Conservation (phyloP, 345 rosid genomes). For the Salix brachista region DNA sequence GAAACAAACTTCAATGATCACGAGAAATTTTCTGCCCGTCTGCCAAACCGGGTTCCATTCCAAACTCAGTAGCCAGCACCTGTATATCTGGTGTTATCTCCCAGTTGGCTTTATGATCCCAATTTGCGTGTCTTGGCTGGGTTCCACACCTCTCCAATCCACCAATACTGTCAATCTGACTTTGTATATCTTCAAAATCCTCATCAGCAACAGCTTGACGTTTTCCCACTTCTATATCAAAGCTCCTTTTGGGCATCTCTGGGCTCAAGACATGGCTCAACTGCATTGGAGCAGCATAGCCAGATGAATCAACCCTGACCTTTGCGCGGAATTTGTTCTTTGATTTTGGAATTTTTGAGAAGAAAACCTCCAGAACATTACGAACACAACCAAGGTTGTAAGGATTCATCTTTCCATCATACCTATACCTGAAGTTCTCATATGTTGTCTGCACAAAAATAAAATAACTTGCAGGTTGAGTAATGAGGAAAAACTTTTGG, state of each 20-base stretch:
- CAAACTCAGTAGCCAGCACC: constrained; percentile 42
- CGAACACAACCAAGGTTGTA: constrained; percentile 45
- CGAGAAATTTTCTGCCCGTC: constrained; percentile 28
- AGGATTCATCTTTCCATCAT: constrained; percentile 65
- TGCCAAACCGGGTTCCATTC: constrained; percentile 32
- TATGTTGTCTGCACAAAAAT: constrained; percentile 70
- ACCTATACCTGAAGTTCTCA: constrained; percentile 71
- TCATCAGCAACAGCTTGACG: constrained; percentile 55
- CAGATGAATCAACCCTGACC: constrained; percentile 36
- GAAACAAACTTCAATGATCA: constrained; percentile 17
- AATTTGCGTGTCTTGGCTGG: constrained; percentile 34
- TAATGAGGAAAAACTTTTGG: neutral
- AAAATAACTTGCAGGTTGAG: neutral
- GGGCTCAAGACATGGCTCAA: constrained; percentile 34
- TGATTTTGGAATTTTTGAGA: constrained; percentile 51
- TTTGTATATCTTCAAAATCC: constrained; percentile 56
- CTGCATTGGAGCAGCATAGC: constrained; percentile 28
- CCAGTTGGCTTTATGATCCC: constrained; percentile 41
- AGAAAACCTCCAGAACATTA: constrained; percentile 45
- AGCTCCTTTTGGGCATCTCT: constrained; percentile 39
- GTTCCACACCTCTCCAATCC: constrained; percentile 51
- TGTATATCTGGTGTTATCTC: constrained; percentile 39
- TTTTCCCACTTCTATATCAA: constrained; percentile 45
- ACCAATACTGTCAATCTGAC: constrained; percentile 48
- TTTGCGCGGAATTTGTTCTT: constrained; percentile 51